Evolutionary conservation across 495 filamentous ascomycete genomes (phyloP), one percentile per base, ranked within the genome.

Genomic region (Penicillium flavigenum): DNA sequence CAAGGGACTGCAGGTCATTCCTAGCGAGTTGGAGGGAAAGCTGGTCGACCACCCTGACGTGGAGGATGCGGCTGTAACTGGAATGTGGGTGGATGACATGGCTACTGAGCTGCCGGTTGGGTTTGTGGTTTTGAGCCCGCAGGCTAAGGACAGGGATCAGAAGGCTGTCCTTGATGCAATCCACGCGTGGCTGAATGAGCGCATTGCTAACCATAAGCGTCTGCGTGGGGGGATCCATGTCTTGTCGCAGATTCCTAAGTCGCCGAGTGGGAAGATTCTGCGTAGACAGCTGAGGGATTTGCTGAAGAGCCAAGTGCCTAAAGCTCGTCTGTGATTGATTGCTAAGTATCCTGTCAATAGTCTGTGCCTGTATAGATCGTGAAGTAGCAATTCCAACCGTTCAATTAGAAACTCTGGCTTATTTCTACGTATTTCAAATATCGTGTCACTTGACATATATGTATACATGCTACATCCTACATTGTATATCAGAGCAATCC

Each of bases 221-320:
- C 72, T 92, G 57, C 79, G 86, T 27, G 90, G 91, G 3, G 90
- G 91, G 2, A 79, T 95, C 0, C 77, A 77, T 34, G 91, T 92
- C 65, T 70, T 92, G 5, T 82, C 91, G 59, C 77, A 80, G 60
- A 79, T 95, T 7, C 91, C 90, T 10, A 92, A 91, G 74, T 90
- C 83, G 54, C 81, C 80, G 1, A 86, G 83, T 71, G 90, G 90
- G 4, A 95, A 95, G 79, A 88, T 95, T 53, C 64, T 95, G 61
- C 81, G 90, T 61, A 74, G 89, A 48, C 61, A 91, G 29, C 59
- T 84, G 56, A 79, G 81, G 53, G 67, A 78, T 5, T 24, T 58
- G 16, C 47, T 67, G 26, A 65, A 67, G 39, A 65, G 45, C 48
- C 65, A 58, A 32, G 54, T 44, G 20, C 56, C 62, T 2, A 63